Evolutionary conservation across 495 filamentous ascomycete genomes (phyloP).

Genomic region (Aspergillus egyptiacus): DNA sequence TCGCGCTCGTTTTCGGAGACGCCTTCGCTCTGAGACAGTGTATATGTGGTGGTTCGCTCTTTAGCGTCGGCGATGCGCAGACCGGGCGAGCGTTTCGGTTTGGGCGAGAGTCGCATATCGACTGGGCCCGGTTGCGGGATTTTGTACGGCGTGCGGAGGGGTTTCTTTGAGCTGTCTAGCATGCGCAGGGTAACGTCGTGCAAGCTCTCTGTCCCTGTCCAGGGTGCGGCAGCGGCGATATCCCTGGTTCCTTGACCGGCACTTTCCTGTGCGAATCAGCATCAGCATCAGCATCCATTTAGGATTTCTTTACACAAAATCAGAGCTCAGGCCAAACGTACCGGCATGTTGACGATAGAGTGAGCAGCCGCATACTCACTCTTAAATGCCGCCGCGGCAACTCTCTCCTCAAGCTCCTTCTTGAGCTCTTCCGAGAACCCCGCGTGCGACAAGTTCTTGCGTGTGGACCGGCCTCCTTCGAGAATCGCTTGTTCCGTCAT

Average conservation of each 20-base stretch:
- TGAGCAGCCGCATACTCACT: conserved; percentile 65
- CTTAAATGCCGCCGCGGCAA: conserved; percentile 64
- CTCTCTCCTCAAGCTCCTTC: conserved; percentile 61
- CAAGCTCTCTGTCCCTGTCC: conserved; percentile 69
- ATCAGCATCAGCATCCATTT: conserved; percentile 1
- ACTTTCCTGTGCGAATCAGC: conserved; percentile 42
- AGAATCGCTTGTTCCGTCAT: conserved; percentile 77
- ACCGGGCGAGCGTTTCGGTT: conserved; percentile 42
- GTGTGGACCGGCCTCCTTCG: conserved; percentile 62
- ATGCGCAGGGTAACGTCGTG: conserved; percentile 80
- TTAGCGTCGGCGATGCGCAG: conserved; percentile 66
- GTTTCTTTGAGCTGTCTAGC: conserved; percentile 73
- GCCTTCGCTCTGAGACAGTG: conserved; percentile 50
- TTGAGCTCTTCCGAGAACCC: conserved; percentile 87
- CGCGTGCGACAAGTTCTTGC: conserved; percentile 71
- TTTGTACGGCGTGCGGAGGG: conserved; percentile 48
- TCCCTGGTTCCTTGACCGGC: conserved; percentile 69
- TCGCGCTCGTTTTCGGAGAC: conserved; percentile 66
- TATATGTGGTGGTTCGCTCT: conserved; percentile 71
- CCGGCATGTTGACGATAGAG: conserved; percentile 57
- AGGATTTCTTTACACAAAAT: no score
- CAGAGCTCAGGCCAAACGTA: conserved; percentile 23
- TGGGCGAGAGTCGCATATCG: conserved; percentile 54
- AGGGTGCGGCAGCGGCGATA: conserved; percentile 63
- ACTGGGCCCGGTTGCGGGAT: conserved; percentile 49